Conservation (phyloP, 2,329 filamentous ascomycete species). For the Aspergillus niger region DNA sequence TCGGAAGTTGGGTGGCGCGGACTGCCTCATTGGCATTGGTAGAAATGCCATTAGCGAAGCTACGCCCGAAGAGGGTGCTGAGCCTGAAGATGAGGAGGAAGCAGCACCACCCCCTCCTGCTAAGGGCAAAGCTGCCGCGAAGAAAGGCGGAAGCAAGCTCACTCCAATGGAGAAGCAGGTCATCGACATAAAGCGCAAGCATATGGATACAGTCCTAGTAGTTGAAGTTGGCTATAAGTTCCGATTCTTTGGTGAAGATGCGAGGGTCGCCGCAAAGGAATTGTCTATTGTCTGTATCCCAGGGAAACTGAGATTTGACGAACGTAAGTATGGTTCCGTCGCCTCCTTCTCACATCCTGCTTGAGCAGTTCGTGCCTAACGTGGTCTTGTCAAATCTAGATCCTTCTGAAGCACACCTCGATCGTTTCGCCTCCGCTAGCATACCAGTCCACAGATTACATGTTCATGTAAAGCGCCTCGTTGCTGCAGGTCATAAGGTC, state of each 20-base stretch:
- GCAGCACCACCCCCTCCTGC: constrained; percentile 48
- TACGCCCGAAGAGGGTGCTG: constrained; percentile 59
- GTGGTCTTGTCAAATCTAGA: constrained; percentile 48
- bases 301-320: constrained; percentile 90
- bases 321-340: constrained; percentile 57
- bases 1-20: constrained; percentile 82
- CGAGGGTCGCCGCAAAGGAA: constrained; percentile 82
- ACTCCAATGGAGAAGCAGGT: constrained; percentile 95
- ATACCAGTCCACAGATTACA: constrained; percentile 89
- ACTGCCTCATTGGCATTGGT: constrained; percentile 71
- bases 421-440: constrained; percentile 91
- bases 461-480: constrained; percentile 90
- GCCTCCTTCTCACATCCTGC: background rate
- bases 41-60: constrained; percentile 59
- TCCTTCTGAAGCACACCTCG: constrained; percentile 85
- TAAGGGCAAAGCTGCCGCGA: constrained; percentile 55
- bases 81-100: constrained; percentile 57
- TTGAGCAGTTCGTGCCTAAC: background rate
- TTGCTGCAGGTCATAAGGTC: constrained; percentile 91
- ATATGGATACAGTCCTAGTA: constrained; percentile 85
- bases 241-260: constrained; percentile 94
- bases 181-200: constrained; percentile 87
- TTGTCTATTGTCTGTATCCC: constrained; percentile 95
- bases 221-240: constrained; percentile 99
- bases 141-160: constrained; percentile 78